Conservation (phyloP, 129 eudicot genomes). For the Deinandra increscens region DNA sequence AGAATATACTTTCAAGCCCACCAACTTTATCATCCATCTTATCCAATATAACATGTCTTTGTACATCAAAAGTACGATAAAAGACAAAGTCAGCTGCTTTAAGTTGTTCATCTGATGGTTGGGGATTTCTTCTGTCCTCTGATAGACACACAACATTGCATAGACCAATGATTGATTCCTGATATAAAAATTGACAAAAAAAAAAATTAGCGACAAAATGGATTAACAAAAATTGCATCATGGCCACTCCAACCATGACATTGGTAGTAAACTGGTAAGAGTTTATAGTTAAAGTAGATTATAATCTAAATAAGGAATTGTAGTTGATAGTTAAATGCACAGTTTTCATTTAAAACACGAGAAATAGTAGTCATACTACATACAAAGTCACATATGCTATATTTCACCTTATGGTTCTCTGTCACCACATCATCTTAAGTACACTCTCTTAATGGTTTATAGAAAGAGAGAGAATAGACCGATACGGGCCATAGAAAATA, state of each 20-base stretch:
- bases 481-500: neutral
- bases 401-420: neutral
- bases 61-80: slow-evolving; percentile 76
- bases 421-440: slow-evolving; percentile 7
- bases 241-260: neutral
- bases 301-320: neutral
- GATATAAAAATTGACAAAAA: slow-evolving; percentile 21
- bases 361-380: neutral
- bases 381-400: neutral
- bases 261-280: neutral
- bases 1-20: slow-evolving; percentile 62
- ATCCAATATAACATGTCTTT: slow-evolving; percentile 50
- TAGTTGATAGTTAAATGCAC: neutral
- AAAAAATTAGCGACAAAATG: slow-evolving; percentile 27
- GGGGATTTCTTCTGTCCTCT: slow-evolving; percentile 66
- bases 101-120: slow-evolving; percentile 71
- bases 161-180: slow-evolving; percentile 87
- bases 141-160: slow-evolving; percentile 85
- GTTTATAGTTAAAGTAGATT: neutral
- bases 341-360: neutral
- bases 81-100: slow-evolving; percentile 65
- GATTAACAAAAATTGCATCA: neutral
- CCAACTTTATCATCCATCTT: slow-evolving; percentile 61
- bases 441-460: neutral
- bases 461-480: neutral